Base-by-base conservation (phyloP, 306 rosid genomes). In the Cyclanthera cordifolia region DNA sequence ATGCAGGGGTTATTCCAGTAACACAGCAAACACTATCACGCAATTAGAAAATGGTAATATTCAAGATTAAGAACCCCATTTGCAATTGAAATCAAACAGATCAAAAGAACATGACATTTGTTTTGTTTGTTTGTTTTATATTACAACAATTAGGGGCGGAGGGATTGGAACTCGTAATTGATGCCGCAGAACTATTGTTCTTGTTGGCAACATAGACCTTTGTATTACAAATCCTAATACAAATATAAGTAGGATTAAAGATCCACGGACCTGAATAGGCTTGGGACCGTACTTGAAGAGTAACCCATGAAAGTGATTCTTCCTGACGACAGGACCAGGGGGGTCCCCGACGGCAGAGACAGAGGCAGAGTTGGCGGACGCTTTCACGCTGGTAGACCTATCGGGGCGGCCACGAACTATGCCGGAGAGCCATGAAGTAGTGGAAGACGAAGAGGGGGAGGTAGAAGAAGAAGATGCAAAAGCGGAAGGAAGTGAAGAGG, bases 271-370 rank as follows among this genome's bases (percentile, higher is more conserved):
- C 99, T 94, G 97, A 82, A 88, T 80, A 66, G 99, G 73, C 71
- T 90, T 83, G 46, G 97, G 91, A 21, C 99, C 99, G 73, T 94
- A 94, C 89, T 90, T 94, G 80, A 94, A 94, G 17, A 94, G 81
- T 69, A 69, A 84, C 1, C 99, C 97, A 30, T 91, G 91, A 83
- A 79, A 82, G 74, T 90, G 90, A 70, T 85, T 90, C 88, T 88
- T 90, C 77, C 87, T 77, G 19, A 81, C 72, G 28, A 94, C 81
- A 27, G 96, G 84, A 24, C 83, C 85, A 20, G 75, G 1, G 23
- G 13, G 0, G 24, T 93, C 91, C 24, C 65, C 72, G 4, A 79
- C 32, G 9, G 76, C 67, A 45, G 61, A 34, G 14, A 71, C 72
- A 13, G 68, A 23, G 17, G 41, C 8, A 70, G 91, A 67, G 75